Evolutionary conservation across 2,329 filamentous ascomycete species (phyloP).

Genomic region (Xylaria sp.): DNA sequence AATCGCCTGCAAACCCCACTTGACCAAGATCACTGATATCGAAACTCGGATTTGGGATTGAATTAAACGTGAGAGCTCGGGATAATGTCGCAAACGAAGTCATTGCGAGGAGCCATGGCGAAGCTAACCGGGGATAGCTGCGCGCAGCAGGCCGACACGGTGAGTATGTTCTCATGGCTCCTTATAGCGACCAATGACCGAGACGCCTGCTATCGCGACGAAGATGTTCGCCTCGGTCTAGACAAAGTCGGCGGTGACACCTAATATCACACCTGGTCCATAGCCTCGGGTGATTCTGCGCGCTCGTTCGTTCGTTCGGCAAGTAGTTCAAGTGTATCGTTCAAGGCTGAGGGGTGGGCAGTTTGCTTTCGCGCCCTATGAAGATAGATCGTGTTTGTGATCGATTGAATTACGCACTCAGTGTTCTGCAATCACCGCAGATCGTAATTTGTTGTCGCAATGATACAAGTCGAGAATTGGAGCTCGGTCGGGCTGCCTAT

Average conservation of each 20-base stretch:
- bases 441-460: constrained; percentile 9
- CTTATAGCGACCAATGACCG: constrained; percentile 40
- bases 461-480: constrained; percentile 5
- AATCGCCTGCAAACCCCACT: constrained; percentile 88
- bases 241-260: constrained; percentile 35
- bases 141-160: constrained; percentile 57
- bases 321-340: neutral
- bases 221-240: constrained; percentile 43
- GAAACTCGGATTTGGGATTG: constrained; percentile 76
- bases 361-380: constrained; percentile 11
- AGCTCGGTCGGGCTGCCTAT: constrained; percentile 21
- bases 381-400: constrained; percentile 24
- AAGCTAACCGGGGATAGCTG: constrained; percentile 40
- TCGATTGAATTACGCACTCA: constrained; percentile 3
- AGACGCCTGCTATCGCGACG: constrained; percentile 39
- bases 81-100: constrained; percentile 57
- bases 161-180: constrained; percentile 62
- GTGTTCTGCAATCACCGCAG: constrained; percentile 10
- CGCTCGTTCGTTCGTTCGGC: constrained; percentile 22
- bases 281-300: constrained; percentile 43
- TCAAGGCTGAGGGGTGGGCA: neutral
- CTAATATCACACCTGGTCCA: constrained; percentile 45
- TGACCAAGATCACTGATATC: constrained; percentile 82
- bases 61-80: constrained; percentile 67
- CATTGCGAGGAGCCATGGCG: constrained; percentile 54